A percentile compares a stretch with the other conserved stretches of the same genome.
Evolutionary conservation across 139 green algal species (phyloP).

Genomic region (Yamagishiella unicocca): DNA sequence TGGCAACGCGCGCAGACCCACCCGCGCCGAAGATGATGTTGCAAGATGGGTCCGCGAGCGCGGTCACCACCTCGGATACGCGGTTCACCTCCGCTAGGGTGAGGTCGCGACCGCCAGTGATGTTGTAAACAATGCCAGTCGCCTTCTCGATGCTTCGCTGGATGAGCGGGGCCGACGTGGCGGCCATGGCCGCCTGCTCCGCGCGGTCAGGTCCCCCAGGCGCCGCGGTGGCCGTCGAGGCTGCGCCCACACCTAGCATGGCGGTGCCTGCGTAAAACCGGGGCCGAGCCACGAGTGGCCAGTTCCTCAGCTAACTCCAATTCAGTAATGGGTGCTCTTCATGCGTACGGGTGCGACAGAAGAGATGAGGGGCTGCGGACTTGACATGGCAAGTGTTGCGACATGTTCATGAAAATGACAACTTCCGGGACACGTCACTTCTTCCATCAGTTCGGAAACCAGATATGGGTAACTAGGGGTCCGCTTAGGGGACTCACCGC

Average conservation of each 20-base stretch:
- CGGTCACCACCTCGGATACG: conserved; percentile 93
- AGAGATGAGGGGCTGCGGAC: no score
- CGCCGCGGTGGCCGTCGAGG: conserved; percentile 29
- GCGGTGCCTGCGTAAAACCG: conserved; percentile 87
- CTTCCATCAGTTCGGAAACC: no score
- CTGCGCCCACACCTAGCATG: conserved; percentile 90
- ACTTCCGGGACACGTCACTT: no score
- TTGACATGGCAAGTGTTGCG: no score
- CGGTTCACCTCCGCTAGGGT: conserved; percentile 94
- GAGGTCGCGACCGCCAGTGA: conserved; percentile 94
- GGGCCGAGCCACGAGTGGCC: no score
- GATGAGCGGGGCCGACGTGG: conserved; percentile 94
- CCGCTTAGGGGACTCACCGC: conserved; percentile 48
- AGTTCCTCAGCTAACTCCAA: no score
- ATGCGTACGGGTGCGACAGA: no score
- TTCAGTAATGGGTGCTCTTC: no score
- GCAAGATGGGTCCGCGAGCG: conserved; percentile 90
- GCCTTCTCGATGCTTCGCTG: conserved; percentile 94
- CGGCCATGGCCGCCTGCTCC: conserved; percentile 80
- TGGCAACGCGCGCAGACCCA: conserved; percentile 48
- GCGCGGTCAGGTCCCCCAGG: conserved; percentile 73
- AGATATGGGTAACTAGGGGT: no score
- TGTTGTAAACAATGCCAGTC: conserved; percentile 97
- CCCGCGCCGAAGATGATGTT: conserved; percentile 99
- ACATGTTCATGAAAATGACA: no score